Evolutionary conservation across 2,329 filamentous ascomycete genomes (phyloP).

Genomic region (Trichoderma atroviride): DNA sequence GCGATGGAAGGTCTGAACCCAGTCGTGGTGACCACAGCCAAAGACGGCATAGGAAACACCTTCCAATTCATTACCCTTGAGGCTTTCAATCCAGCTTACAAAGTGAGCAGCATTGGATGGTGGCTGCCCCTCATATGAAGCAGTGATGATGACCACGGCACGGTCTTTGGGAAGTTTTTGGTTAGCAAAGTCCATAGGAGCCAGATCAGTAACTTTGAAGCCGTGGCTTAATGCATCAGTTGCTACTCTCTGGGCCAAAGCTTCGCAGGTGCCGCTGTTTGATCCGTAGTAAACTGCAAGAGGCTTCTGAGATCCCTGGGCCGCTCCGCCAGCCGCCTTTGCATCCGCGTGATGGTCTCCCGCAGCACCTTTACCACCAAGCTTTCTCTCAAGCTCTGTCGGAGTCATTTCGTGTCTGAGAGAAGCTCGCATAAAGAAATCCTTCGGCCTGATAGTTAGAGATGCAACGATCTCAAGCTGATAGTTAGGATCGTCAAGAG

Average conservation of each 20-base stretch:
- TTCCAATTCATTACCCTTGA: constrained; percentile 54
- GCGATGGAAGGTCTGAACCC: constrained; percentile 65
- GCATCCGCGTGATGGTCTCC: constrained; percentile 23
- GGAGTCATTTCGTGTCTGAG: constrained; percentile 53
- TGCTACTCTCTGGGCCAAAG: constrained; percentile 65
- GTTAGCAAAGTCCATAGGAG: constrained; percentile 63
- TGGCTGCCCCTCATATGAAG: constrained; percentile 74
- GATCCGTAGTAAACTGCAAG: constrained; percentile 73
- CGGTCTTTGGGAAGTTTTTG: constrained; percentile 61
- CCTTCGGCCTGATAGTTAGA: constrained; percentile 64
- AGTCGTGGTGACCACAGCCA: constrained; percentile 64
- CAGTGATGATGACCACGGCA: constrained; percentile 68
- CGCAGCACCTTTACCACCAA: constrained; percentile 40
- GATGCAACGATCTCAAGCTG: constrained; percentile 57
- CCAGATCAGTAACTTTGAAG: constrained; percentile 56
- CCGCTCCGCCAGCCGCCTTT: background rate
- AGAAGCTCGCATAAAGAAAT: constrained; percentile 63
- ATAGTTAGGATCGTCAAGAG: constrained; percentile 63
- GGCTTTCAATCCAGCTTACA: constrained; percentile 63
- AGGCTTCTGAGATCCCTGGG: constrained; percentile 40
- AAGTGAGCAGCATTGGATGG: constrained; percentile 73
- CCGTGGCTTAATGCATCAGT: constrained; percentile 61
- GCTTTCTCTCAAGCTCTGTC: constrained; percentile 50
- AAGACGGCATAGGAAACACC: constrained; percentile 69
- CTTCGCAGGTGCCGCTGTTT: constrained; percentile 74